Conservation (phyloP, 495 filamentous ascomycete genomes). For the Acidomyces sp. region DNA sequence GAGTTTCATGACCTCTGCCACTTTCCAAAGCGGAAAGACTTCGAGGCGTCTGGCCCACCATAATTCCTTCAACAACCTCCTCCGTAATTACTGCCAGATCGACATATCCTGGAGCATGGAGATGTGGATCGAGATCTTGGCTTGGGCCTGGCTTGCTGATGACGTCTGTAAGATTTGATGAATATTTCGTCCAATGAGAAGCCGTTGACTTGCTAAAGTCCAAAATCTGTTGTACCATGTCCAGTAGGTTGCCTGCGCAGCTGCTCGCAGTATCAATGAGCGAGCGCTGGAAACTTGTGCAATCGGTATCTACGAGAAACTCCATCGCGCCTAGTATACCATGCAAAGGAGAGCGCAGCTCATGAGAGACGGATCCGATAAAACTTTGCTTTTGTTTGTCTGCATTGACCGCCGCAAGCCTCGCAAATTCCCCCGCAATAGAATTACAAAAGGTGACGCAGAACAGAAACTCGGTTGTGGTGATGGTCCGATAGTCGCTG, state of each 20-base stretch:
- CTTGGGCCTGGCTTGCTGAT: conserved; percentile 14
- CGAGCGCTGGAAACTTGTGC: conserved; percentile 16
- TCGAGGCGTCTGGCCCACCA: conserved; percentile 18
- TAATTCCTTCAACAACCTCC: conserved; percentile 26
- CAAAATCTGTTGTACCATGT: conserved; percentile 22
- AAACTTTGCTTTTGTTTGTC: conserved; percentile 20
- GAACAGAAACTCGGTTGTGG: no score
- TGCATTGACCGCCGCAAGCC: conserved; percentile 10
- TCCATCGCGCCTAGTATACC: conserved; percentile 21
- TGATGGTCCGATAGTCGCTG: no score
- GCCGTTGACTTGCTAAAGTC: conserved; percentile 26
- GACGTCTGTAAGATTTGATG: no score
- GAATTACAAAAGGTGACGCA: conserved; percentile 8
- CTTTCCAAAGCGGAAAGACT: no score
- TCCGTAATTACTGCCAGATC: conserved; percentile 22
- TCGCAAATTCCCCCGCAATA: conserved; percentile 22
- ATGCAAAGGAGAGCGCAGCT: conserved; percentile 19
- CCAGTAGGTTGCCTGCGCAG: conserved; percentile 24
- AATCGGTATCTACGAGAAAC: conserved; percentile 21
- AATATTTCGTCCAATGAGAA: no score
- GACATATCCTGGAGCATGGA: conserved; percentile 16
- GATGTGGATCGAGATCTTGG: no score
- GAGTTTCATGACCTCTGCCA: conserved; percentile 17
- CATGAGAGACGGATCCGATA: conserved; percentile 18
- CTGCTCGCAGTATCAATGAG: conserved; percentile 19